phyloP scores from a whole-genome alignment of 306 rosid genomes.

The Geum urbanum region DNA sequence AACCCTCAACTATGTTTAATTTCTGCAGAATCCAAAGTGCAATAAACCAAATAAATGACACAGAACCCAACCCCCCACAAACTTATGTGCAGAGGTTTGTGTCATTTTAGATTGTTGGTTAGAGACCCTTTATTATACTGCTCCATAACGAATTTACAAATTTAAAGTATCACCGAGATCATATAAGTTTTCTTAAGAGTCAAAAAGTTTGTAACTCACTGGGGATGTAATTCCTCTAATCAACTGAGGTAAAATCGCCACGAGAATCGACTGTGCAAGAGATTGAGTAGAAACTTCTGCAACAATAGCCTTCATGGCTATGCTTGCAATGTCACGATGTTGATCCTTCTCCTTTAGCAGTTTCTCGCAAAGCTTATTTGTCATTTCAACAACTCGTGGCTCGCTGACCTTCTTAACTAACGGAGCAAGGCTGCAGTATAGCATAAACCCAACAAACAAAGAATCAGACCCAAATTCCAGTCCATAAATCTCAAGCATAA shows the following conservation, averaged over 20 bases:
- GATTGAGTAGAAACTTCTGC: conserved; percentile 81
- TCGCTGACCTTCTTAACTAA: conserved; percentile 84
- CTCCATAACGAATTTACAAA: too few species aligned
- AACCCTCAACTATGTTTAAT: too few species aligned
- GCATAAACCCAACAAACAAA: conserved; percentile 9
- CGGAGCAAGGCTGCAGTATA: conserved; percentile 76
- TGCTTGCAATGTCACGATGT: conserved; percentile 94
- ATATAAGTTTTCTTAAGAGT: background rate
- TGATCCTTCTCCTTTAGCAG: conserved; percentile 88
- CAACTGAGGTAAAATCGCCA: conserved; percentile 67
- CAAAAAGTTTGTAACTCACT: conserved; percentile 45
- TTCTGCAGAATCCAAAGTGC: too few species aligned
- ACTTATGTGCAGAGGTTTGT: too few species aligned
- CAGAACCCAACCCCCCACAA: too few species aligned
- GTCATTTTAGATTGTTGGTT: too few species aligned
- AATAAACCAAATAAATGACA: too few species aligned
- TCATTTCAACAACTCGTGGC: conserved; percentile 86
- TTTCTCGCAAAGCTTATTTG: conserved; percentile 71
- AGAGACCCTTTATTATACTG: too few species aligned
- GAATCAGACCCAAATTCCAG: background rate
- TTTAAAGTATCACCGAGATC: too few species aligned
- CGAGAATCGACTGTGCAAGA: conserved; percentile 84
- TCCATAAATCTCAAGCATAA: too few species aligned
- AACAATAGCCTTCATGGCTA: conserved; percentile 92
- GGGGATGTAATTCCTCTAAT: conserved; percentile 70